These are phyloP conservation scores for Heliamphora exappendiculata DNA, from an alignment of 148 eudicot species.

Conservation along the genomic window DNA sequence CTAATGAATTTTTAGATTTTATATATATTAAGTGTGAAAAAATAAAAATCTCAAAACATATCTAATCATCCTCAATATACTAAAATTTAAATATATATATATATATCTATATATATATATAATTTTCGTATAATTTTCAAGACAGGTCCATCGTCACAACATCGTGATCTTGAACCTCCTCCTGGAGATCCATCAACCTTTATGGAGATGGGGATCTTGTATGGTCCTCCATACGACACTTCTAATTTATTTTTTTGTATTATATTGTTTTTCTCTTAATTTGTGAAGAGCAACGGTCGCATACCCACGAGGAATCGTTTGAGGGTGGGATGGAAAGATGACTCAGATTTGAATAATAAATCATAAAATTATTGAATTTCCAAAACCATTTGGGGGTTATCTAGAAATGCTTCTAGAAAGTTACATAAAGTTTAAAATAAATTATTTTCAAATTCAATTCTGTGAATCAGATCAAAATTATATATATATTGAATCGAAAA, in stretches of 20 bases:
- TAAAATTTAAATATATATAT: no score
- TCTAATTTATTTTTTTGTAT: neutral
- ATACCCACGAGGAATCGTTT: neutral
- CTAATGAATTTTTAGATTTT: no score
- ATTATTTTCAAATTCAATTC: no score
- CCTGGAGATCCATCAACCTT: conserved; percentile 11
- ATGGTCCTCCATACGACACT: conserved; percentile 18
- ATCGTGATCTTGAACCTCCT: neutral
- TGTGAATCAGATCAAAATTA: no score
- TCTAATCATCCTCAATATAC: no score
- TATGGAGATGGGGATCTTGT: conserved; percentile 15
- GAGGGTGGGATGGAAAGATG: conserved; percentile 14
- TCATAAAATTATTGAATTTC: neutral
- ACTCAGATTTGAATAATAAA: neutral
- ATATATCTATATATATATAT: no score
- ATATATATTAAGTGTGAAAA: no score
- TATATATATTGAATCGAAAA: no score
- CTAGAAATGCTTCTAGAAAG: no score
- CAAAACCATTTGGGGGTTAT: neutral
- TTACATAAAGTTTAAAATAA: no score
- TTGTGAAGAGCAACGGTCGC: neutral
- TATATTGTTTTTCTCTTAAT: neutral
- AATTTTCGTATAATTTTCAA: no score
- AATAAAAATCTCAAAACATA: no score
- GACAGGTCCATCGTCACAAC: neutral